Conservation (phyloP, 2,329 filamentous ascomycete genomes). For the Gremmenia infestans region DNA sequence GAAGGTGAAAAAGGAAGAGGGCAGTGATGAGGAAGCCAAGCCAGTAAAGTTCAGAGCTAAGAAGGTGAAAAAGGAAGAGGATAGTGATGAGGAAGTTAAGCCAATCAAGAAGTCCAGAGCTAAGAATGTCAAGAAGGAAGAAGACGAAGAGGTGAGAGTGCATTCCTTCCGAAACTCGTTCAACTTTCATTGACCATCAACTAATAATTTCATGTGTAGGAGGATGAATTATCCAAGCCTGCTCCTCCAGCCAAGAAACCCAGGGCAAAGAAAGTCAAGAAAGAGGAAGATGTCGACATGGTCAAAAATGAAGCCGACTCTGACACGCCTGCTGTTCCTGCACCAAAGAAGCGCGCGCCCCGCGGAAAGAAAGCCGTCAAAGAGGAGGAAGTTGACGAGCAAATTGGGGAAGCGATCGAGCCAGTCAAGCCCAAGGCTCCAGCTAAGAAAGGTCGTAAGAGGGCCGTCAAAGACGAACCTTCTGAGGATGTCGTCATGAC, state of each 20-base stretch:
- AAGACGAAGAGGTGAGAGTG: constrained; percentile 8
- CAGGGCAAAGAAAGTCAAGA: constrained; percentile 33
- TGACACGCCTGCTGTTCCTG: constrained; percentile 18
- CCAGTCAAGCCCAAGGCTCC: constrained; percentile 2
- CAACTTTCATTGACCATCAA: background rate
- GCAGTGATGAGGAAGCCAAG: constrained; percentile 6
- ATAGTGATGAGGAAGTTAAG: constrained; percentile 9
- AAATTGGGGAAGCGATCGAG: constrained; percentile 23
- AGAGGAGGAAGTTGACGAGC: constrained; percentile 25
- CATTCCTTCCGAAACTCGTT: background rate
- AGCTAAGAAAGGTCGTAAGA: constrained; percentile 20
- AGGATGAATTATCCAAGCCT: constrained; percentile 21
- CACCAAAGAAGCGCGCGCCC: constrained; percentile 9
- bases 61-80: constrained; percentile 23
- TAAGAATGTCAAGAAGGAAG: constrained; percentile 21
- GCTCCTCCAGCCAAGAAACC: constrained; percentile 23
- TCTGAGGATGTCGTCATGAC: background rate
- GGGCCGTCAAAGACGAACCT: constrained; percentile 12
- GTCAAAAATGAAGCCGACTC: constrained; percentile 26
- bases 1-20: constrained; percentile 18
- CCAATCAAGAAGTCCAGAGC: constrained; percentile 8
- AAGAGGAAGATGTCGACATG: constrained; percentile 17
- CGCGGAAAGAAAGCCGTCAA: constrained; percentile 10
- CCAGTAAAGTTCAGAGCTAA: constrained; percentile 8
- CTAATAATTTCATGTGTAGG: constrained; percentile 17